Conservation (phyloP, 805 yeast species). For the Pichia nanzhaoensis region DNA sequence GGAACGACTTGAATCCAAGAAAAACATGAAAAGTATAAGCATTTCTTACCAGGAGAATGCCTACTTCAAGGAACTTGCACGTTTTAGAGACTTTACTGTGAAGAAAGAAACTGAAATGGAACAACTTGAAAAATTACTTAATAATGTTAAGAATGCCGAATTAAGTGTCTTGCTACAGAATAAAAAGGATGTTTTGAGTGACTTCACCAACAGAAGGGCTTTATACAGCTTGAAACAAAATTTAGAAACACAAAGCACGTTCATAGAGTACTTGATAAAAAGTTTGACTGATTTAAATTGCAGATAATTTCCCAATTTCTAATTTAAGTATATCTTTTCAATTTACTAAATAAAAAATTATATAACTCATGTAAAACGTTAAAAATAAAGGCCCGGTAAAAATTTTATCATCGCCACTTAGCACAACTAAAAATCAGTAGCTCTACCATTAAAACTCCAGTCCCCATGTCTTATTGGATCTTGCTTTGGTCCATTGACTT, state of each 20-base stretch:
- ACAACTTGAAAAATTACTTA: constrained; percentile 11
- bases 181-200: constrained; percentile 2
- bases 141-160: constrained; percentile 18
- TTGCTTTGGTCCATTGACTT: constrained; percentile 95
- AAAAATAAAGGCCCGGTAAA: too few relatives aligned
- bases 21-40: constrained; percentile 6
- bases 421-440: constrained; percentile 68
- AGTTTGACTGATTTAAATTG: constrained; percentile 8
- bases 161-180: constrained; percentile 7
- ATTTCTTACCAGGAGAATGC: constrained; percentile 24
- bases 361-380: too few relatives aligned
- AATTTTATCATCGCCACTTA: background rate
- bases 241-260: constrained; percentile 14
- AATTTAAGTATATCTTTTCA: background rate
- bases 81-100: constrained; percentile 12
- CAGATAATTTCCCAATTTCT: background rate
- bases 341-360: background rate
- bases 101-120: constrained; percentile 18
- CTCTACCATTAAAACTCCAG: constrained; percentile 93
- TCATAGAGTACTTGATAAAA: constrained; percentile 11
- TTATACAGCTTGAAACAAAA: constrained; percentile 16
- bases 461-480: constrained; percentile 84
- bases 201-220: constrained; percentile 9
- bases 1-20: constrained; percentile 10
- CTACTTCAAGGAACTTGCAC: constrained; percentile 22